Evolutionary conservation across 139 green algal species (phyloP), one percentile per base, ranked within the genome.

Genomic region (Chlorella sp.): DNA sequence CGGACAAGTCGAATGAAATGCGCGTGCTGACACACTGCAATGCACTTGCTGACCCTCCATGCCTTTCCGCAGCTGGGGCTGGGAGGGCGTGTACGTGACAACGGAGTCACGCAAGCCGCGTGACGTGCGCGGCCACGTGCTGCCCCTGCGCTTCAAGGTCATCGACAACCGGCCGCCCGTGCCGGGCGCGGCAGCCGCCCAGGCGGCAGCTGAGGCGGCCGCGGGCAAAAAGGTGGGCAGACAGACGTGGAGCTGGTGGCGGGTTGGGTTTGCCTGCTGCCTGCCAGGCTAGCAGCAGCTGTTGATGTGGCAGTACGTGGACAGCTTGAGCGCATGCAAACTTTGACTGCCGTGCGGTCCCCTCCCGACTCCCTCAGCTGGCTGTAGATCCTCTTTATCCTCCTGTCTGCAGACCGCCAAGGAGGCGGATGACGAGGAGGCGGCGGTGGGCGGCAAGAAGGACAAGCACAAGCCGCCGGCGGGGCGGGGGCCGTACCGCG

Each of bases 51-150:
- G 62, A 19, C 3, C 30, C 62, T 40, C 77, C 51, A 1, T 20
- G n/a, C 8, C 46, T 26, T 6, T 28, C 60, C 17, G 67, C 81
- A 85, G 68, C 34, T 91, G 90, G 74, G 87, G 89, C 85, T 94
- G 92, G 80, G 85, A 93, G 81, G 95, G 96, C 70, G 88, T 98
- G 24, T 92, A 88, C 65, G 94, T 95, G 0, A 90, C 90, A 0
- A 80, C 87, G 17, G 80, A 78, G 34, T 87, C 77, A 4, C 86
- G 96, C 7, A 40, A 69, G 65, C 85, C 91, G 19, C 86, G 93
- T 22, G 96, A 99, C 86, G 89, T 98, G 60, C 90, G 93, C 46
- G 95, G 95, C 11, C 87, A 95, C 24, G 84, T 86, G 32, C 84
- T 99, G 86, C 84, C 91, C 64, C 85, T 98, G 68, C 65, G 88